phyloP scores from a whole-genome alignment of 2,329 filamentous ascomycete genomes.

The Fusarium chaquense region DNA sequence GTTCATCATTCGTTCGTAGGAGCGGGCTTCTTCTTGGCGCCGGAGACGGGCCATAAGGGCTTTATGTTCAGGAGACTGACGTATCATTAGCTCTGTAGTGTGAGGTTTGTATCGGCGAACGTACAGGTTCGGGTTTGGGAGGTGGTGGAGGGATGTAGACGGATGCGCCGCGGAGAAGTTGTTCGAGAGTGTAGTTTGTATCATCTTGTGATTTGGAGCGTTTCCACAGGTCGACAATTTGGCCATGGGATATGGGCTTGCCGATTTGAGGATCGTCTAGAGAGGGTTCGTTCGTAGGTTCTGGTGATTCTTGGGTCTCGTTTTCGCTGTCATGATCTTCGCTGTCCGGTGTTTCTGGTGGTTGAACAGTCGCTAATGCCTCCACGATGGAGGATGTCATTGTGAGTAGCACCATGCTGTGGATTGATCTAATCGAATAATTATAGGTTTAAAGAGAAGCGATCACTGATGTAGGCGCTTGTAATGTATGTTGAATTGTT shows the following conservation, averaged over 20 bases:
- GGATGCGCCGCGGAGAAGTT: constrained; percentile 76
- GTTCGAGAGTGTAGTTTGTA: constrained; percentile 68
- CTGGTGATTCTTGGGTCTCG: constrained; percentile 5
- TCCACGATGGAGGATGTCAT: constrained; percentile 77
- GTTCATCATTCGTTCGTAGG: constrained; percentile 84
- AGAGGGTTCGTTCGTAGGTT: constrained; percentile 62
- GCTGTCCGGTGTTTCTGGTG: constrained; percentile 12
- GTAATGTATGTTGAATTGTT: neutral
- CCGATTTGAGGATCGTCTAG: constrained; percentile 66
- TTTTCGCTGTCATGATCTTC: constrained; percentile 37
- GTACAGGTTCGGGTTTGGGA: constrained; percentile 80
- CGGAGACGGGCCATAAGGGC: constrained; percentile 88
- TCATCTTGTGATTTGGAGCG: constrained; percentile 56
- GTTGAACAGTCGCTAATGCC: constrained; percentile 61
- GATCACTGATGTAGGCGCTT: neutral
- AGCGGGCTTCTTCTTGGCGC: constrained; percentile 81
- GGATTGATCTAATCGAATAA: accelerated
- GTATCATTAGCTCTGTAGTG: neutral
- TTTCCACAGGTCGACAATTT: constrained; percentile 73
- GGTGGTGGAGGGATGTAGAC: constrained; percentile 85
- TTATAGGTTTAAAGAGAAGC: neutral
- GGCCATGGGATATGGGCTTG: constrained; percentile 77
- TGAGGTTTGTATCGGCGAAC: constrained; percentile 51
- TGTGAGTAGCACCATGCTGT: constrained; percentile 79
- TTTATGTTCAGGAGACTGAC: constrained; percentile 82